These are phyloP conservation scores for Trypanosoma congolense DNA, from an alignment of 208 protist species.

Conservation along the genomic window DNA sequence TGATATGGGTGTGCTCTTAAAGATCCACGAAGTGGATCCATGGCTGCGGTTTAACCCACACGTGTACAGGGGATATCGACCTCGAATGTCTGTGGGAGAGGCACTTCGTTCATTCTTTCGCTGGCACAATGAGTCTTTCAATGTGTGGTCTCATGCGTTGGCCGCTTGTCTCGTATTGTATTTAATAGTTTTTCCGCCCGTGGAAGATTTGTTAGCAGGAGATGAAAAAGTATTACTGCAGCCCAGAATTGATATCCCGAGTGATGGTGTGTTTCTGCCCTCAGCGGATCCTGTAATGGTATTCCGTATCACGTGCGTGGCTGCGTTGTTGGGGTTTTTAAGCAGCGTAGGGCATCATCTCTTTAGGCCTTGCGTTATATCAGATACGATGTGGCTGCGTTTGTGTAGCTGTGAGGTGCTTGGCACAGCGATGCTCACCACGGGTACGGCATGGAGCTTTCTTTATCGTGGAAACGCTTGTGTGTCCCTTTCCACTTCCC, in stretches of 20 bases:
- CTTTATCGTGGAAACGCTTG: slow-evolving; percentile 38
- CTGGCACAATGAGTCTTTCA: slow-evolving; percentile 65
- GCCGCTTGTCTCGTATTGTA: slow-evolving; percentile 34
- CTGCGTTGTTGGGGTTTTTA: slow-evolving; percentile 46
- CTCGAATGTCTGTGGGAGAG: slow-evolving; percentile 31
- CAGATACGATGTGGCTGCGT: slow-evolving; percentile 34
- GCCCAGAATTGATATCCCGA: not conserved
- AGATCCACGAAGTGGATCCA: slow-evolving; percentile 45
- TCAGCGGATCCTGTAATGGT: not conserved
- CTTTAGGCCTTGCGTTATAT: slow-evolving; percentile 54
- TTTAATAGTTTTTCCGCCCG: slow-evolving; percentile 40
- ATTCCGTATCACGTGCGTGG: slow-evolving; percentile 15
- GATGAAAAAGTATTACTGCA: not conserved
- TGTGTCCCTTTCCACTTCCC: slow-evolving; percentile 6
- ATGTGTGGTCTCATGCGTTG: slow-evolving; percentile 43
- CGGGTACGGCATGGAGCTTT: slow-evolving; percentile 44
- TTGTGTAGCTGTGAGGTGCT: slow-evolving; percentile 56
- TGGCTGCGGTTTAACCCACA: slow-evolving; percentile 68
- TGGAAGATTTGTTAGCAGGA: not conserved
- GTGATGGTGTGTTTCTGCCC: not conserved
- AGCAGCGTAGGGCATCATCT: slow-evolving; percentile 50
- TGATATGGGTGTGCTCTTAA: slow-evolving; percentile 8
- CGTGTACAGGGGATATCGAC: slow-evolving; percentile 53
- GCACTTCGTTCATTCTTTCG: slow-evolving; percentile 43
- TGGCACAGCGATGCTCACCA: slow-evolving; percentile 39